phyloP scores from a whole-genome alignment of 2,329 filamentous ascomycete species.

The Ceratocystis huliohia region DNA sequence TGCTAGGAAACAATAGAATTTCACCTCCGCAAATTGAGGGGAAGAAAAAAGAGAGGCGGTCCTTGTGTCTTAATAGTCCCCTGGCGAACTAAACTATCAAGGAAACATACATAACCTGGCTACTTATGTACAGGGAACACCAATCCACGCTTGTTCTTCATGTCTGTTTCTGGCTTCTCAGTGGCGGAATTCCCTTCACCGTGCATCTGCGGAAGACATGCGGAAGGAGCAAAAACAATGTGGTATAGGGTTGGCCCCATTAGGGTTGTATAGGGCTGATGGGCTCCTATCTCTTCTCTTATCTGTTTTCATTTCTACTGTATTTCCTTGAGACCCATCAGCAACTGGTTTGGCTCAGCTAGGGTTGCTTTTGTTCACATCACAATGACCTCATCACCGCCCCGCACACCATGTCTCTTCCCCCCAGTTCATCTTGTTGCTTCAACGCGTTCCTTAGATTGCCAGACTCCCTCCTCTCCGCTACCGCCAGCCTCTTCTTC shows the following conservation, averaged over 20 bases:
- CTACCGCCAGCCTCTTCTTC: neutral
- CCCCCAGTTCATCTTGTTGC: constrained; percentile 1
- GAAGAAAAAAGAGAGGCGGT: neutral
- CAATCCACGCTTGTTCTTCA: too few relatives aligned
- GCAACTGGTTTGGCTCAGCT: neutral
- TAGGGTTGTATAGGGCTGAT: constrained; percentile 3
- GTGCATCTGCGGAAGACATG: neutral
- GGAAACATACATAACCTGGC: too few relatives aligned
- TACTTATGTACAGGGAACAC: neutral
- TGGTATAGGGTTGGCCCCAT: neutral
- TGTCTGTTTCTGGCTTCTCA: neutral
- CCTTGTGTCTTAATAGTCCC: too few relatives aligned
- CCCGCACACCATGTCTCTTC: neutral
- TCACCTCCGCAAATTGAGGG: neutral
- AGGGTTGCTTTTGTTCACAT: neutral
- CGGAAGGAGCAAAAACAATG: neutral
- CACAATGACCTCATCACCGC: neutral
- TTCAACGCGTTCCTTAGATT: neutral
- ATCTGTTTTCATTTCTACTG: neutral
- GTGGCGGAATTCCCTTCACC: neutral
- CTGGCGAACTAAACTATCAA: too few relatives aligned
- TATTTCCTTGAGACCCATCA: neutral
- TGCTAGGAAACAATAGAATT: neutral
- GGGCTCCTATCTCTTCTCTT: neutral
- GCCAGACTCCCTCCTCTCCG: neutral